Percentiles rank a stretch among this genome's conserved stretches.
Evolutionary conservation across 305 asterid genomes (phyloP).

Genomic region (Fraxinus paxiana): DNA sequence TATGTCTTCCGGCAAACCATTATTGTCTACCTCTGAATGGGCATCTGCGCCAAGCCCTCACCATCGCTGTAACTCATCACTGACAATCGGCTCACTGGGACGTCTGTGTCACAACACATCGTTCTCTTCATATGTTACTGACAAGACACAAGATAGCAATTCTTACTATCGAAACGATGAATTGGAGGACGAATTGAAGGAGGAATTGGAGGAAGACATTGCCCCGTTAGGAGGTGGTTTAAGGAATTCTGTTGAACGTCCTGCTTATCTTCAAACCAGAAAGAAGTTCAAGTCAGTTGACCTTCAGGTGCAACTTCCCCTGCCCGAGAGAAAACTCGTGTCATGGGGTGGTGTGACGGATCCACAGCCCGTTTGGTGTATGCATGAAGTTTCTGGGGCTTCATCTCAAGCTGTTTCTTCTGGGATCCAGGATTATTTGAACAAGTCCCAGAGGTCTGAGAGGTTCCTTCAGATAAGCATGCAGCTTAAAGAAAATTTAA

Average conservation of each 20-base stretch:
- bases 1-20: constrained; percentile 76
- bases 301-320: constrained; percentile 48
- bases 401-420: constrained; percentile 33
- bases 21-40: constrained; percentile 49
- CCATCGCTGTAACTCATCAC: constrained; percentile 37
- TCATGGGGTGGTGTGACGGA: constrained; percentile 88
- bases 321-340: constrained; percentile 52
- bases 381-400: constrained; percentile 54
- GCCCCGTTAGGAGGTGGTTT: constrained; percentile 30
- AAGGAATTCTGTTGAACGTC: constrained; percentile 19
- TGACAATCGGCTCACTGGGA: constrained; percentile 34
- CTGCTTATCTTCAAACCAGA: constrained; percentile 26
- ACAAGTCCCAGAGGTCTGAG: constrained; percentile 43
- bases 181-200: constrained; percentile 18
- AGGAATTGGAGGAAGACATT: constrained; percentile 24
- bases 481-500: constrained; percentile 66
- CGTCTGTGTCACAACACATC: constrained; percentile 28
- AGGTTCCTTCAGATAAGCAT: constrained; percentile 68
- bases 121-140: constrained; percentile 35
- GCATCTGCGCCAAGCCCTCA: constrained; percentile 36
- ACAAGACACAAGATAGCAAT: constrained; percentile 25
- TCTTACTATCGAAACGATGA: constrained; percentile 17
- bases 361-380: constrained; percentile 36
- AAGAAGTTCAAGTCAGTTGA: constrained; percentile 44
- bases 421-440: constrained; percentile 37